A percentile compares a stretch with the other conserved stretches of the same genome.
phyloP scores from a whole-genome alignment of 1,284 basidiomycete species.

The Ustilago tritici region DNA sequence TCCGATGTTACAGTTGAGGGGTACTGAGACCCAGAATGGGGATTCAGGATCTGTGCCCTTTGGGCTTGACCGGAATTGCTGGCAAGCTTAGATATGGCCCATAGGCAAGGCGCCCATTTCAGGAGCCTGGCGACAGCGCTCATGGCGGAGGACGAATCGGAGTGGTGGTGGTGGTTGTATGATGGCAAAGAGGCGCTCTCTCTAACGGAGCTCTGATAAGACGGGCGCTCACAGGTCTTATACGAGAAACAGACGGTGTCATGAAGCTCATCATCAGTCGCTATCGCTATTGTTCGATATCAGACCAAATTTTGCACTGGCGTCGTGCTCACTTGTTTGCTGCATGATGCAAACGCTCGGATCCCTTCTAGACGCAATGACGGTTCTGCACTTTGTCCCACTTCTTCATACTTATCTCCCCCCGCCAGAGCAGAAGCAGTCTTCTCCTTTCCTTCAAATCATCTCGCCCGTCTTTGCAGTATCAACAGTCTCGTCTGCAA shows the following conservation, averaged over 20 bases:
- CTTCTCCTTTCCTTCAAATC: not conserved
- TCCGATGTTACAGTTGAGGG: constrained; percentile 3
- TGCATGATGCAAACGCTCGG: constrained; percentile 21
- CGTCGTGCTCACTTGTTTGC: not conserved
- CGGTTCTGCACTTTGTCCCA: not conserved
- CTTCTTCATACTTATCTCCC: not conserved
- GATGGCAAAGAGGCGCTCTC: not conserved
- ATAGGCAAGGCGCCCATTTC: constrained; percentile 32
- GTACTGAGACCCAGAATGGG: constrained; percentile 11
- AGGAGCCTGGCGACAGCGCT: constrained; percentile 29
- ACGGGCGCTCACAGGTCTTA: not conserved
- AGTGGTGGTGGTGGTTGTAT: not conserved
- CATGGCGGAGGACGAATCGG: constrained; percentile 15
- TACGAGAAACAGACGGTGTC: constrained; percentile 1
- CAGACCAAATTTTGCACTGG: constrained; percentile 4
- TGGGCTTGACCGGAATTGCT: constrained; percentile 9
- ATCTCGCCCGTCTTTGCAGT: not conserved
- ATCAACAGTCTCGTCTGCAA: not conserved
- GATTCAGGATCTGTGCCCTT: constrained; percentile 17
- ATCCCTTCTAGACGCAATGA: constrained; percentile 19
- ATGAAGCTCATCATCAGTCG: constrained; percentile 13
- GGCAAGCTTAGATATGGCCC: constrained; percentile 24
- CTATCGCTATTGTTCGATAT: constrained; percentile 5
- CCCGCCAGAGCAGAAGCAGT: not conserved
- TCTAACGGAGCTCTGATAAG: not conserved